These are phyloP conservation scores for Diaporthe sp. DNA, from an alignment of 2,329 filamentous ascomycete species.

Conservation along the genomic window DNA sequence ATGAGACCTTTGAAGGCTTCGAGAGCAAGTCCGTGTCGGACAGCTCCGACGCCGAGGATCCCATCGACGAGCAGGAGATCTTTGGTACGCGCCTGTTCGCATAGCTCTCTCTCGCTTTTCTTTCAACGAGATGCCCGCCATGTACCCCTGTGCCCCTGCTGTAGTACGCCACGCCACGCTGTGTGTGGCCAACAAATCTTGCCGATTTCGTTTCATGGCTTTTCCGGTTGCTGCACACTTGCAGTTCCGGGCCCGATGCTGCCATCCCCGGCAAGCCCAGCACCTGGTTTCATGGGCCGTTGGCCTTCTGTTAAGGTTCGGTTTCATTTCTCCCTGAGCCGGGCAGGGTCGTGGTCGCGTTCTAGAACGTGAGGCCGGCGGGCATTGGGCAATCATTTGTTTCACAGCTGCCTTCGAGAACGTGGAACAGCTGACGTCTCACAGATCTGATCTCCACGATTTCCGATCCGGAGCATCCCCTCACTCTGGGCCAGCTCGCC, in stretches of 20 bases:
- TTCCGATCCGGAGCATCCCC: conserved; percentile 95
- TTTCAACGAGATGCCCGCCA: background rate
- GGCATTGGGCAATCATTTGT: conserved; percentile 13
- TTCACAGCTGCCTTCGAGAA: conserved; percentile 32
- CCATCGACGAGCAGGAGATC: conserved; percentile 97
- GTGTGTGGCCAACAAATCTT: conserved; percentile 9
- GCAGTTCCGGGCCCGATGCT: background rate
- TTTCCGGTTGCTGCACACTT: conserved; percentile 25
- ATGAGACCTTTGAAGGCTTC: conserved; percentile 52
- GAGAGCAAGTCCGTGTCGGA: conserved; percentile 48
- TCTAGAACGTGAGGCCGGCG: conserved; percentile 24
- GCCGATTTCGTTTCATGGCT: conserved; percentile 23
- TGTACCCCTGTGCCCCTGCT: conserved; percentile 14
- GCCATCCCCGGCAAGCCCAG: conserved; percentile 1
- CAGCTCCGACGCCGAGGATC: conserved; percentile 76
- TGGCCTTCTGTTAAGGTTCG: conserved; percentile 10
- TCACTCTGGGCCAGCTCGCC: conserved; percentile 91
- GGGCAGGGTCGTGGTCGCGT: conserved; percentile 13
- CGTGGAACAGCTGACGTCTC: conserved; percentile 53
- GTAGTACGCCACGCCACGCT: conserved; percentile 6
- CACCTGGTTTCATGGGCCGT: conserved; percentile 22
- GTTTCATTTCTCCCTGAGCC: conserved; percentile 23
- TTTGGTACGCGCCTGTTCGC: conserved; percentile 77
- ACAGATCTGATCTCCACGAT: conserved; percentile 94
- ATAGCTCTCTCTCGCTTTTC: background rate